A percentile compares a stretch with the other conserved stretches of the same genome.
Evolutionary conservation across 108 stramenopile species (phyloP).

Genomic region (Cylindrotheca fusiformis): DNA sequence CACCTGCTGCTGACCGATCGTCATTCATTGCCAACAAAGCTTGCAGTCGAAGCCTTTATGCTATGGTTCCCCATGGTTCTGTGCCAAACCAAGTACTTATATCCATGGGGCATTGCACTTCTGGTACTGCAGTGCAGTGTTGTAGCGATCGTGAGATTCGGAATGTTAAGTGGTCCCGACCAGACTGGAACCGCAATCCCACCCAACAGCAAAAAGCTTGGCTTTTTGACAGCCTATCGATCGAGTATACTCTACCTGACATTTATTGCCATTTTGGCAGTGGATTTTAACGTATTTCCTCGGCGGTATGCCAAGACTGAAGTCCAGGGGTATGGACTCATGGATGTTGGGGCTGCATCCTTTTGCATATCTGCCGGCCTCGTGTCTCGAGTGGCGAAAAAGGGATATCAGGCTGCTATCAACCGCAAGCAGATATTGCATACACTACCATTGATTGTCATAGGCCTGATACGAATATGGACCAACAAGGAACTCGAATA

Average conservation of each 20-base stretch:
- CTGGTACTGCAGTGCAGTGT: conserved; percentile 12
- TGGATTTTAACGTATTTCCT: conserved; percentile 92
- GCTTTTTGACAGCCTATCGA: conserved; percentile 61
- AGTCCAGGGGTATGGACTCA: conserved; percentile 83
- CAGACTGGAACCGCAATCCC: no score
- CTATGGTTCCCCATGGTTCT: conserved; percentile 71
- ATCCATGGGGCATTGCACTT: conserved; percentile 35
- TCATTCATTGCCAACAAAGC: conserved; percentile 14
- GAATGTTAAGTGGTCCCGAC: no score
- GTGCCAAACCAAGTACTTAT: conserved; percentile 51
- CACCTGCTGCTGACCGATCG: conserved; percentile 6
- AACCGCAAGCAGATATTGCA: conserved; percentile 29
- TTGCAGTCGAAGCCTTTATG: conserved; percentile 39
- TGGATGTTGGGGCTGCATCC: conserved; percentile 95
- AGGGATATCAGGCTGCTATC: background rate
- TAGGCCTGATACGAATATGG: conserved; percentile 66
- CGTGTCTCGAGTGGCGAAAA: conserved; percentile 17
- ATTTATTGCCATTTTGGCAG: conserved; percentile 88
- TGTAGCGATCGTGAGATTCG: background rate
- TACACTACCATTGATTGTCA: conserved; percentile 52
- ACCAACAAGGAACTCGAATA: conserved; percentile 86
- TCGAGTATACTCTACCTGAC: conserved; percentile 73
- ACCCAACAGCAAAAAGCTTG: background rate
- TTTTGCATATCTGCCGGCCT: conserved; percentile 86
- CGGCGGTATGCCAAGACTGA: conserved; percentile 94